Base-by-base conservation (phyloP, 352 stramenopile species). In the Globisporangium solare region DNA sequence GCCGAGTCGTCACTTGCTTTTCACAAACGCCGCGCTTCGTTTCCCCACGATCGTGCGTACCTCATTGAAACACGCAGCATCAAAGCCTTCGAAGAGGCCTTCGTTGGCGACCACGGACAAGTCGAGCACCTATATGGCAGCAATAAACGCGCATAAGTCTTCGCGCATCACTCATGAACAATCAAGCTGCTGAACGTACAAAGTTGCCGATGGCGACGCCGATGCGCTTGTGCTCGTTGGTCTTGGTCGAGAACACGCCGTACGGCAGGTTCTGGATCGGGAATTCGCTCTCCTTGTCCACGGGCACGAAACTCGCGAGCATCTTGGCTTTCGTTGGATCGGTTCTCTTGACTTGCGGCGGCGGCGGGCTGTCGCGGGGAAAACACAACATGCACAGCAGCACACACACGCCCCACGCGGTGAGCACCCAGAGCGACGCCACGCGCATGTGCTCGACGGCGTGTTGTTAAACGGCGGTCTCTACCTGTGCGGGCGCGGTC, bases 181-280 rank as follows among this genome's bases (percentile, higher is more conserved):
- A 39, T 24, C 15, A 27, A 17, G 20, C 39, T 43, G 5, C 56
- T 24, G 24, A n/a, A 74, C 76, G 47, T 67, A 91, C 79, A 57
- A 78, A 80, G 54, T 88, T 71, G 56, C 85, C 85, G 49, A 96
- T 92, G 61, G 86, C 83, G 31, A 94, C 86, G 64, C 87, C 87
- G 31, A 92, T 67, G 65, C 87, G 83, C 54, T 69, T 81, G 63
- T 82, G 76, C 50, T 74, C 70, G 67, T 70, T 86, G 55, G 54
- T 82, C 53, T 74, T 77, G 60, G 75, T 83, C 24, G 86, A 97
- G 68, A 97, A 98, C 15, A 98, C 74, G 45, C 96, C 94, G 76
- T 98, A 98, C 18, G 95, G 95, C 54, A 99, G 77, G 74, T 98
- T 99, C 59, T 95, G 77, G 52, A 98, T 82, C 22, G 94, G 87